Evolutionary conservation across 140 eudicot species (phyloP).

Genomic region (Bidens hawaiensis): DNA sequence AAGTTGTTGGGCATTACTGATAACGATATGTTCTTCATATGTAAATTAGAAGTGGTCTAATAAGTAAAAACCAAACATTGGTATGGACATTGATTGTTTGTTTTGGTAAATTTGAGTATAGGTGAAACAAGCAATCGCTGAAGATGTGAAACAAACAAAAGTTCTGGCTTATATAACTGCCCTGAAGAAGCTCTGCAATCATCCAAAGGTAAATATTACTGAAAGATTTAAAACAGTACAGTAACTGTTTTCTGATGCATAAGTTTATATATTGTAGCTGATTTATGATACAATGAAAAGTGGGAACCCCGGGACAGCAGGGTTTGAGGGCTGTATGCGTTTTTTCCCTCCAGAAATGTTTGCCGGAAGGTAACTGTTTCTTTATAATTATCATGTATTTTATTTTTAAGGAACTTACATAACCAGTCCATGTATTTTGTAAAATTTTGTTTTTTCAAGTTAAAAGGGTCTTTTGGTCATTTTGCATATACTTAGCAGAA

Average conservation of each 20-base stretch:
- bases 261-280: conserved; percentile 44
- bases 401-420: no score
- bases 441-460: no score
- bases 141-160: conserved; percentile 70
- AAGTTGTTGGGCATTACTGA: conserved; percentile 10
- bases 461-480: no score
- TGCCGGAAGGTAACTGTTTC: conserved; percentile 68
- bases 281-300: conserved; percentile 89
- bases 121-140: conserved; percentile 80
- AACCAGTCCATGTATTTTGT: no score
- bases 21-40: conserved; percentile 2
- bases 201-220: conserved; percentile 71
- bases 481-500: no score
- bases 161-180: conserved; percentile 92
- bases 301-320: conserved; percentile 89
- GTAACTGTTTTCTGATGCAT: conserved; percentile 14
- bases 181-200: conserved; percentile 96
- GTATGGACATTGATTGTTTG: neutral
- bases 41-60: conserved; percentile 7
- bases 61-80: neutral
- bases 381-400: no score
- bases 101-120: conserved; percentile 20
- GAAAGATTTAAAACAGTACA: neutral
- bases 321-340: conserved; percentile 81
- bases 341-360: conserved; percentile 94